Percentiles rank a stretch among this genome's conserved stretches.
Conservation (phyloP, 169 alveolate species). For the Plasmodium cynomolgi region DNA sequence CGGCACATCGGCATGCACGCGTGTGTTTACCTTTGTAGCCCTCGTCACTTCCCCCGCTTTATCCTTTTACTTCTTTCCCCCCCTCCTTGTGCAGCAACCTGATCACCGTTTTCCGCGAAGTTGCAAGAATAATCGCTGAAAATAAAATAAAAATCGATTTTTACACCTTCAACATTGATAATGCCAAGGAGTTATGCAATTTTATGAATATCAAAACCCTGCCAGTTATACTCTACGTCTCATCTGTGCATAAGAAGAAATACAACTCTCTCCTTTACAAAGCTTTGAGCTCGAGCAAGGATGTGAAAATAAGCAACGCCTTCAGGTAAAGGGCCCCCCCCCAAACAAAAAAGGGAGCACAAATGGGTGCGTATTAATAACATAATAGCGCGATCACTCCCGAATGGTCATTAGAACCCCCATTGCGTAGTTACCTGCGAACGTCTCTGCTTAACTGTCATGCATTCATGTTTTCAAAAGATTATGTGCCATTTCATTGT, state of each 20-base stretch:
- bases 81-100: slow-evolving; percentile 30
- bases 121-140: slow-evolving; percentile 49
- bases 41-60: background rate
- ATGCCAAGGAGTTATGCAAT: slow-evolving; percentile 54
- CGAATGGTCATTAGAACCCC: background rate
- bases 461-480: background rate
- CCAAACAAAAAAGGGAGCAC: background rate
- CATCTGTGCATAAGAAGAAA: slow-evolving; percentile 68
- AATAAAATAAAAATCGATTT: slow-evolving; percentile 51
- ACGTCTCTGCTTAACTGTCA: background rate
- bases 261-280: slow-evolving; percentile 46
- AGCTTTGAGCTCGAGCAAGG: slow-evolving; percentile 48
- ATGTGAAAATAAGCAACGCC: slow-evolving; percentile 70
- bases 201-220: slow-evolving; percentile 31
- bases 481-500: background rate
- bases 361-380: background rate
- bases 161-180: slow-evolving; percentile 59
- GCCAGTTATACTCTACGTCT: slow-evolving; percentile 61
- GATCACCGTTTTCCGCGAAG: slow-evolving; percentile 70
- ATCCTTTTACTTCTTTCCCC: background rate
- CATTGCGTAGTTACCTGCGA: background rate
- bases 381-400: background rate
- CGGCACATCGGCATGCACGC: slow-evolving; percentile 4
- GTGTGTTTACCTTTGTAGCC: background rate
- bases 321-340: slow-evolving; percentile 66